Percentiles rank a stretch among this genome's conserved stretches.
These are phyloP conservation scores for Acanthamoeba polyphaga DNA, from an alignment of 208 protist species.

Conservation along the genomic window DNA sequence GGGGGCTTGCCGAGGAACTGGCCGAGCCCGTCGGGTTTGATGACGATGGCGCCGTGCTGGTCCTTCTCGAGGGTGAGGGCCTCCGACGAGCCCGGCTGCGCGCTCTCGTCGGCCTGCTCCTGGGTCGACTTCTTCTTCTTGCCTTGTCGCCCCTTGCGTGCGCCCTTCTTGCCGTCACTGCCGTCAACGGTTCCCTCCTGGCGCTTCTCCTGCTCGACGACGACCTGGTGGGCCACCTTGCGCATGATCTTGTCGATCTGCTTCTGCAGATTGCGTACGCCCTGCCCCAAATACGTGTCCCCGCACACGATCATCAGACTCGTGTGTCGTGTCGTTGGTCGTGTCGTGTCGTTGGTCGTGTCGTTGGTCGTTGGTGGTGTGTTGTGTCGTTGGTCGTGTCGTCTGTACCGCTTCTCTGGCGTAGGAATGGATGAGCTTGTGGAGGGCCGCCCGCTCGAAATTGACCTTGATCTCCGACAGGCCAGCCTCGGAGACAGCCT, in stretches of 20 bases:
- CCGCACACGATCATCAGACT: no score
- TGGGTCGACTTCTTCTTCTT: constrained; percentile 3
- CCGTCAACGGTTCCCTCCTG: not conserved
- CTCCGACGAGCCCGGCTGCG: constrained; percentile 3
- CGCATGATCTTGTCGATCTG: constrained; percentile 92
- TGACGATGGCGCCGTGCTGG: not conserved
- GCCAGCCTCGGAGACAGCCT: constrained; percentile 37
- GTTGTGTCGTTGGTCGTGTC: not conserved
- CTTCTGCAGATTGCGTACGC: constrained; percentile 93
- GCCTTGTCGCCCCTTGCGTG: not conserved
- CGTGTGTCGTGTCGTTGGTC: no score
- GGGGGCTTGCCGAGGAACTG: constrained; percentile 17
- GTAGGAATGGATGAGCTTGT: constrained; percentile 56
- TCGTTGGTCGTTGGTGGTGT: no score
- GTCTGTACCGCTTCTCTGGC: constrained; percentile 45
- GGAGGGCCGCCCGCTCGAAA: constrained; percentile 18
- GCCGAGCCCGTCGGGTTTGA: not conserved
- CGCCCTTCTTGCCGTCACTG: not conserved
- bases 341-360: not conserved
- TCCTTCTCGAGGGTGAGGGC: not conserved
- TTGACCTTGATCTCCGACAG: constrained; percentile 1
- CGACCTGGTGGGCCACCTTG: constrained; percentile 83
- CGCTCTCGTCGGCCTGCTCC: not conserved
- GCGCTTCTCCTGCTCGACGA: constrained; percentile 17
- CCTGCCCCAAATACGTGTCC: constrained; percentile 2